Evolutionary conservation across 192 early-diverging fungal genomes (phyloP).

Genomic region (Mortierella claussenii): DNA sequence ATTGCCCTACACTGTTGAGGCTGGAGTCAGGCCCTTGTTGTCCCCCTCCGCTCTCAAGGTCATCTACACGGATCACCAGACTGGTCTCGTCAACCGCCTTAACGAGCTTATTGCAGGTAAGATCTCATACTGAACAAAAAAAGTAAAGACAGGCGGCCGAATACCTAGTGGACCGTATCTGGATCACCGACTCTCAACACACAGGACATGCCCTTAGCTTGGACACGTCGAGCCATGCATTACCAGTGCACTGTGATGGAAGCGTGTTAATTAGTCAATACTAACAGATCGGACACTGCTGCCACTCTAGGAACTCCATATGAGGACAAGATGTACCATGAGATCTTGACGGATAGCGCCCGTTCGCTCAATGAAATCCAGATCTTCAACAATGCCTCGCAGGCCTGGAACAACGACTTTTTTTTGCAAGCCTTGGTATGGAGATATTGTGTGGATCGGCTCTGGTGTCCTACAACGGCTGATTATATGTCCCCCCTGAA

Average conservation of each 20-base stretch:
- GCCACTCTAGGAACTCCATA: constrained; percentile 50
- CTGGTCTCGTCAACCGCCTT: constrained; percentile 41
- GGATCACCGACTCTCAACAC: too few relatives aligned
- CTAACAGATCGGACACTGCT: too few relatives aligned
- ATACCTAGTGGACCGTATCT: too few relatives aligned
- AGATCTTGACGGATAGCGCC: constrained; percentile 51
- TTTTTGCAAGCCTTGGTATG: constrained; percentile 55
- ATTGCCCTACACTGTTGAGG: constrained; percentile 28
- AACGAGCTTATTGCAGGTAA: constrained; percentile 55
- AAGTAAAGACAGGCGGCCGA: too few relatives aligned
- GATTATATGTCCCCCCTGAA: too few relatives aligned
- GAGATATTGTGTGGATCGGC: neutral
- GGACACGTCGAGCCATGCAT: too few relatives aligned
- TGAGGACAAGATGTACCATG: constrained; percentile 36
- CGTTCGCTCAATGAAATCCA: constrained; percentile 40
- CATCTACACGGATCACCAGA: constrained; percentile 53
- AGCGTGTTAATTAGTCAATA: too few relatives aligned
- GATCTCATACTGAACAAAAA: neutral
- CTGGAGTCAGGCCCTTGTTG: constrained; percentile 45
- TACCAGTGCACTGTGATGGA: too few relatives aligned
- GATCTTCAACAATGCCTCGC: constrained; percentile 59
- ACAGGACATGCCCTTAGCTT: too few relatives aligned
- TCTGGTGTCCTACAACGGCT: too few relatives aligned
- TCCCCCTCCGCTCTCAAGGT: constrained; percentile 36
- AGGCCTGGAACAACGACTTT: constrained; percentile 61